Conservation (phyloP, 495 filamentous ascomycete genomes). For the Penicillium desertorum region DNA sequence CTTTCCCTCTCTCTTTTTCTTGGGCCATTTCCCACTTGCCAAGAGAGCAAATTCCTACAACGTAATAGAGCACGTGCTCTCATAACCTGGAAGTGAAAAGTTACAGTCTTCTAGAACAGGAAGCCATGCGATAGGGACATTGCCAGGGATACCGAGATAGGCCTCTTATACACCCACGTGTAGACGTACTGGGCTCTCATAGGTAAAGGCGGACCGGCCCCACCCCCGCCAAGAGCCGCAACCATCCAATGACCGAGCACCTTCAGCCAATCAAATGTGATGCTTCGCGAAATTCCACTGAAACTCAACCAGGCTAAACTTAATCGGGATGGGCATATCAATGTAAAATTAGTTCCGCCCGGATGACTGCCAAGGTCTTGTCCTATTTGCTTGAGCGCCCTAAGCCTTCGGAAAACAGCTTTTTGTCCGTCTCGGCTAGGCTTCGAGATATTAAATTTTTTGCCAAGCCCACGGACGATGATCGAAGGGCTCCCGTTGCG, state of each 20-base stretch:
- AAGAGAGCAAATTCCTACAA: background rate
- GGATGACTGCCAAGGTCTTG: slow-evolving; percentile 2
- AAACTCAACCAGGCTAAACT: background rate
- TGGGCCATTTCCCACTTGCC: background rate
- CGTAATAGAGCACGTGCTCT: background rate
- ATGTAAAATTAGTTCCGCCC: background rate
- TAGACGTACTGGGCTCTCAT: background rate
- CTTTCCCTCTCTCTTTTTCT: too few species aligned
- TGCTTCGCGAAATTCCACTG: background rate
- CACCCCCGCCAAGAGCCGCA: slow-evolving; percentile 10
- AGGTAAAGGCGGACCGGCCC: background rate
- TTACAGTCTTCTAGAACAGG: slow-evolving; percentile 5
- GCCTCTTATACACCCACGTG: slow-evolving; percentile 11
- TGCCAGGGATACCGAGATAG: background rate
- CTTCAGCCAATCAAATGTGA: background rate
- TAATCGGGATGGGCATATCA: background rate
- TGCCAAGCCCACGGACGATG: slow-evolving; percentile 1
- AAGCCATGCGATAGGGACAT: background rate
- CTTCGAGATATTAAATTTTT: background rate
- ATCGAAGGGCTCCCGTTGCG: slow-evolving; percentile 4
- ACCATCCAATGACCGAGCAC: background rate
- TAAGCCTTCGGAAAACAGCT: slow-evolving; percentile 9
- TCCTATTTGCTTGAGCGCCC: slow-evolving; percentile 9
- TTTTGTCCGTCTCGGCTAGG: slow-evolving; percentile 2
- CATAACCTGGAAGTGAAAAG: too few species aligned